These are phyloP conservation scores for Strobilomyces confusus DNA, from an alignment of 768 basidiomycete species.

Conservation along the genomic window DNA sequence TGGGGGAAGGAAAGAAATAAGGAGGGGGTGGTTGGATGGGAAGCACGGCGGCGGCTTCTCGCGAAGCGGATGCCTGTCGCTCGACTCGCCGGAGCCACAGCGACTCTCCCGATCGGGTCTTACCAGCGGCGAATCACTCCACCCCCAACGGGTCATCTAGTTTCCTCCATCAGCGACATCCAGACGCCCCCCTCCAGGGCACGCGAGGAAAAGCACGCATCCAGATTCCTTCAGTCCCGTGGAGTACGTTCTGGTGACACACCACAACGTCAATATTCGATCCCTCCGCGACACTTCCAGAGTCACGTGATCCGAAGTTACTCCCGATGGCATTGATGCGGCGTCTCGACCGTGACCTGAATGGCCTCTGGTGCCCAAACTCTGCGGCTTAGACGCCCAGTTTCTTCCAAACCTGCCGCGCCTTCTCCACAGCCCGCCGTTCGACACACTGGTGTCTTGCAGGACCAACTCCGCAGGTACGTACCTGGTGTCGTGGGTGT, in stretches of 20 bases:
- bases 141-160: conserved; percentile 15
- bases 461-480: conserved; percentile 76
- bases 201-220: background rate
- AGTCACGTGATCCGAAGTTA: conserved; percentile 14
- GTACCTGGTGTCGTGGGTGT: conserved; percentile 5
- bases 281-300: background rate
- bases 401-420: conserved; percentile 13
- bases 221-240: background rate
- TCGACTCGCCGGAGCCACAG: conserved; percentile 19
- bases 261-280: background rate
- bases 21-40: conserved; percentile 21
- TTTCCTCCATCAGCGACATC: conserved; percentile 5
- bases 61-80: conserved; percentile 26
- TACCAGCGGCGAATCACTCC: conserved; percentile 24
- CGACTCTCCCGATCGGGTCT: conserved; percentile 30
- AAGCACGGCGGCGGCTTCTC: conserved; percentile 28
- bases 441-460: conserved; percentile 66
- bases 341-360: background rate
- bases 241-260: background rate
- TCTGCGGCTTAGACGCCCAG: conserved; percentile 49
- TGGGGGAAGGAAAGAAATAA: conserved; percentile 26
- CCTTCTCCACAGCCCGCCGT: conserved; percentile 25
- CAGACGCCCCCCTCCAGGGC: background rate
- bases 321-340: background rate
- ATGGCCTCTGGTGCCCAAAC: conserved; percentile 48